Conservation (phyloP, 176 grass and related monocot genomes). For the maize (Zea mays) region DNA sequence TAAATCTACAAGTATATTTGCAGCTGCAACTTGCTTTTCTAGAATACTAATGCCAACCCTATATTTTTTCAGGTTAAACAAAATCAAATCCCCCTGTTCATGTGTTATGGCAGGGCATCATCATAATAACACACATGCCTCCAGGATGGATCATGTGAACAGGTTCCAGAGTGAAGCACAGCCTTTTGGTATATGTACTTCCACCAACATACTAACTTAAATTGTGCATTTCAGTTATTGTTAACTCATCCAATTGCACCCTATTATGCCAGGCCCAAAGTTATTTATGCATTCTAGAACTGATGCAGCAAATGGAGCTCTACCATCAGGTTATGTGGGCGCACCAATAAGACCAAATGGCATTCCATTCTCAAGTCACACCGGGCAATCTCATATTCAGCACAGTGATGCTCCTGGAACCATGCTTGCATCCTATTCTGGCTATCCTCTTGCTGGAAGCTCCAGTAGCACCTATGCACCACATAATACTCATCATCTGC, state of each 20-base stretch:
- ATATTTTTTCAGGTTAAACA: constrained; percentile 35
- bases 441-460: constrained; percentile 48
- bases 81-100: constrained; percentile 30
- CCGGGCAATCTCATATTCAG: constrained; percentile 37
- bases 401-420: constrained; percentile 39
- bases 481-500: constrained; percentile 32
- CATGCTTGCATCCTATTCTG: constrained; percentile 39
- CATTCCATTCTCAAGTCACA: constrained; percentile 36
- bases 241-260: constrained; percentile 22
- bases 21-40: not conserved
- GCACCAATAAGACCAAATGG: constrained; percentile 40
- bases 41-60: constrained; percentile 29
- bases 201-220: not conserved
- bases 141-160: constrained; percentile 49
- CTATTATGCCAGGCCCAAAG: constrained; percentile 52
- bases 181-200: constrained; percentile 47
- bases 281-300: constrained; percentile 45
- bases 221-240: constrained; percentile 8
- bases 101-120: constrained; percentile 50
- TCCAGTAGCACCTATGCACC: constrained; percentile 47
- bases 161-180: constrained; percentile 39
- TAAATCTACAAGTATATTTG: not conserved
- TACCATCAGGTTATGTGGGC: constrained; percentile 30
- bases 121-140: constrained; percentile 43
- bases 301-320: constrained; percentile 40